These are phyloP conservation scores for Clavispora vitiphila DNA, from an alignment of 805 yeast genomes.

Conservation along the genomic window DNA sequence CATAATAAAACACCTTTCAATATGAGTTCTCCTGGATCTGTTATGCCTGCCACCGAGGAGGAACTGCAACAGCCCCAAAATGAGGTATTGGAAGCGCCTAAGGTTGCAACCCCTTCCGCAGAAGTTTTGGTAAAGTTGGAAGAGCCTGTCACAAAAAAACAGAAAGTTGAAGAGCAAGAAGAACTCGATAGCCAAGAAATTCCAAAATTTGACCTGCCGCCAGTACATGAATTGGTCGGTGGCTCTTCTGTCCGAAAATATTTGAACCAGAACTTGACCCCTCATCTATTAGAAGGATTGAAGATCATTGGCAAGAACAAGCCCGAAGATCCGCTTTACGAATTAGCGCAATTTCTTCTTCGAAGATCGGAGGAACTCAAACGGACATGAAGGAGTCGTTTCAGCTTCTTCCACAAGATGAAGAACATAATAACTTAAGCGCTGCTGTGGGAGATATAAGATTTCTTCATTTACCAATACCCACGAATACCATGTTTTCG, in stretches of 20 bases:
- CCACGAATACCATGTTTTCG: no score
- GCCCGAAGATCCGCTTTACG: constrained; percentile 52
- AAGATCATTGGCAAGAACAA: constrained; percentile 44
- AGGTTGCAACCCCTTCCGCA: background rate
- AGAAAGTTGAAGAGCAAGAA: background rate
- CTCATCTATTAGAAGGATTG: constrained; percentile 61
- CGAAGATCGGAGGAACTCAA: constrained; percentile 7
- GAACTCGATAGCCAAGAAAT: background rate
- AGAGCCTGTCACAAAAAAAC: background rate
- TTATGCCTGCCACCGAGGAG: background rate
- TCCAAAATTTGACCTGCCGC: constrained; percentile 11
- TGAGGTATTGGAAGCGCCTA: background rate
- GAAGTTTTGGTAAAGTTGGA: background rate
- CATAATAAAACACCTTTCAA: background rate
- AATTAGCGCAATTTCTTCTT: constrained; percentile 53
- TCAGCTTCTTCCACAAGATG: no score
- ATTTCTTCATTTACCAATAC: no score
- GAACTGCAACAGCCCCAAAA: background rate
- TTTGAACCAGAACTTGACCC: constrained; percentile 60
- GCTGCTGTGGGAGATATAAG: no score
- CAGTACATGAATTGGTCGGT: constrained; percentile 52
- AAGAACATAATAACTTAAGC: no score
- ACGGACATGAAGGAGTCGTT: background rate
- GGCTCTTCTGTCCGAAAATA: constrained; percentile 71
- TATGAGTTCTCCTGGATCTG: background rate